Conservation (phyloP, 2,329 filamentous ascomycete species). For the Corinectria fuckeliana region DNA sequence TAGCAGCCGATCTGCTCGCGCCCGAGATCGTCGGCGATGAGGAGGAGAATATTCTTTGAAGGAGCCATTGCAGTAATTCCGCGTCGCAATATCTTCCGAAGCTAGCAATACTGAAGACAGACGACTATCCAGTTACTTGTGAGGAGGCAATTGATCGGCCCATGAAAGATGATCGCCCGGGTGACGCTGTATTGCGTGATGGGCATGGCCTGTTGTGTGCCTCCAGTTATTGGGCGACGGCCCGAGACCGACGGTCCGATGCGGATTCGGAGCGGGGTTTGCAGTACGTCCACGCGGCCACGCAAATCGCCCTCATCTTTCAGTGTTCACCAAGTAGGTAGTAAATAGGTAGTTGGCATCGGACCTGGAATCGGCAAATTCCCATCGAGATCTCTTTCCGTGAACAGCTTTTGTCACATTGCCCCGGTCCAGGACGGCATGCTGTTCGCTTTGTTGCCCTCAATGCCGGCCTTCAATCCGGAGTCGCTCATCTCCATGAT, state of each 20-base stretch:
- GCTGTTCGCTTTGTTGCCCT: slow-evolving; percentile 40
- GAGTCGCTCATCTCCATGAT: slow-evolving; percentile 50
- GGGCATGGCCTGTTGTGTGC: slow-evolving; percentile 1
- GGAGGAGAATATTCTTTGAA: slow-evolving; percentile 19
- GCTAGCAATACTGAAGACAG: not conserved
- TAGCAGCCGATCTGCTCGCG: slow-evolving; percentile 20
- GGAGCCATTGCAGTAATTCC: slow-evolving; percentile 5
- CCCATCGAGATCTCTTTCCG: not conserved
- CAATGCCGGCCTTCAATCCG: slow-evolving; percentile 44
- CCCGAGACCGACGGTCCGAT: slow-evolving; percentile 28
- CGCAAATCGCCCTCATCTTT: not conserved
- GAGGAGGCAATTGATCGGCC: not conserved
- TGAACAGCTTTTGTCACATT: slow-evolving; percentile 12
- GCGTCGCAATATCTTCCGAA: not conserved
- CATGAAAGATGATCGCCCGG: not conserved
- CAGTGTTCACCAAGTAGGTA: not conserved
- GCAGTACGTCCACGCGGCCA: slow-evolving; percentile 8
- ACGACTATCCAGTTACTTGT: not conserved
- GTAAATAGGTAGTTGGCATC: too few relatives aligned
- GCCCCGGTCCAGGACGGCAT: slow-evolving; percentile 41
- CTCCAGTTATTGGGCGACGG: slow-evolving; percentile 22
- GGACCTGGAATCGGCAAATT: too few relatives aligned
- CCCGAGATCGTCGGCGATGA: slow-evolving; percentile 14
- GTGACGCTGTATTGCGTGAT: slow-evolving; percentile 25
- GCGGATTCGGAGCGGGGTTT: slow-evolving; percentile 5